These are phyloP conservation scores for Amorphotheca resinae DNA, from an alignment of 495 filamentous ascomycete genomes.

Conservation along the genomic window DNA sequence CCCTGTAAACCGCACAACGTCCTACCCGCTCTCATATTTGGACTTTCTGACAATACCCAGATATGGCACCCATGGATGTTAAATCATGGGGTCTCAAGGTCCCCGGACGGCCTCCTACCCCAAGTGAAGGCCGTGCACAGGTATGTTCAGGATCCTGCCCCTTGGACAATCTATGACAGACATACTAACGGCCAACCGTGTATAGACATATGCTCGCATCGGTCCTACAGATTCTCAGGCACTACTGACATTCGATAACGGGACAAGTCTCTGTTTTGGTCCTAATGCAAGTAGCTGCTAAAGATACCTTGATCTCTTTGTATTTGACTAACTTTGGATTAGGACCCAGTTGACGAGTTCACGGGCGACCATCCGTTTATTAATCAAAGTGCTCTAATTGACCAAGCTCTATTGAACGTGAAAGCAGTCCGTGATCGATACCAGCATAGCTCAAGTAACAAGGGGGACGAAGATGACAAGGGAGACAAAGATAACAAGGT, in stretches of 20 bases:
- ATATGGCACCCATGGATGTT: not conserved
- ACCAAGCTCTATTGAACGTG: too few species aligned
- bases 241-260: conserved; percentile 9
- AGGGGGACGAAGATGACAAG: too few species aligned
- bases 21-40: too few species aligned
- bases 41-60: too few species aligned
- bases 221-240: conserved; percentile 4
- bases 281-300: conserved; percentile 10
- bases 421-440: conserved; percentile 10
- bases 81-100: conserved; percentile 12
- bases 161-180: not conserved
- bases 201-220: conserved; percentile 9
- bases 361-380: conserved; percentile 6
- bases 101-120: conserved; percentile 15
- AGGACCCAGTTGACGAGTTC: conserved; percentile 17
- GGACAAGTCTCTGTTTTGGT: conserved; percentile 15
- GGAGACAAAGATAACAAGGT: not conserved
- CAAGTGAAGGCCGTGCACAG: conserved; percentile 15
- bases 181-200: too few species aligned
- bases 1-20: too few species aligned
- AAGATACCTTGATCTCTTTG: not conserved
- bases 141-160: not conserved
- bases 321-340: conserved; percentile 4
- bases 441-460: too few species aligned
- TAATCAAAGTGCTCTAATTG: conserved; percentile 11